These are phyloP conservation scores for Heterobasidion annosum DNA, from an alignment of 1,284 basidiomycete genomes.

Conservation along the genomic window DNA sequence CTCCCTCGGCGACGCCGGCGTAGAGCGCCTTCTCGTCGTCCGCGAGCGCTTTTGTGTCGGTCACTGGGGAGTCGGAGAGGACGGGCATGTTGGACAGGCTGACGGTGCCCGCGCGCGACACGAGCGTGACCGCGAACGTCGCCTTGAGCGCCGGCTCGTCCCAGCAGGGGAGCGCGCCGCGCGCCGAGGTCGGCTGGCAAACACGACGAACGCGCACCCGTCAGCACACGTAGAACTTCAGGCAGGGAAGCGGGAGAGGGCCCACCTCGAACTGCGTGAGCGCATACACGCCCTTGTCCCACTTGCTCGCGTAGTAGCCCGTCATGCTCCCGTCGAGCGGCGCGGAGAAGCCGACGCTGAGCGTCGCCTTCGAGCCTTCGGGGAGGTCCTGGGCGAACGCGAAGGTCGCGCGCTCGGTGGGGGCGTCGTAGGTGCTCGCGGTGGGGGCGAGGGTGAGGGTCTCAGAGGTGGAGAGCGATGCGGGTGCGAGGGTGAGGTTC, in stretches of 20 bases:
- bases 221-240: neutral
- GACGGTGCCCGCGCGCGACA: slow-evolving; percentile 73
- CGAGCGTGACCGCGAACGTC: slow-evolving; percentile 75
- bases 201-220: neutral
- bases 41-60: neutral
- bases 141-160: slow-evolving; percentile 93
- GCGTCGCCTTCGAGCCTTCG: slow-evolving; percentile 52
- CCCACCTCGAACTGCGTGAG: slow-evolving; percentile 76
- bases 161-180: slow-evolving; percentile 83
- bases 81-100: slow-evolving; percentile 86
- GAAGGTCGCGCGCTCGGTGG: slow-evolving; percentile 58
- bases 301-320: slow-evolving; percentile 63
- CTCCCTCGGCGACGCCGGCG: slow-evolving; percentile 21
- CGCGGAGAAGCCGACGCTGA: slow-evolving; percentile 57
- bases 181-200: slow-evolving; percentile 73
- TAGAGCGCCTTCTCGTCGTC: slow-evolving; percentile 7
- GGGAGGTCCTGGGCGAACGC: slow-evolving; percentile 46
- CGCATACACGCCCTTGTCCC: slow-evolving; percentile 56
- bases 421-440: slow-evolving; percentile 50
- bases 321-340: slow-evolving; percentile 62
- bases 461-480: slow-evolving; percentile 39
- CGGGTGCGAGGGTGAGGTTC: slow-evolving; percentile 60
- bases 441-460: slow-evolving; percentile 43
- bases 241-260: neutral
- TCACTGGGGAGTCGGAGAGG: slow-evolving; percentile 41